phyloP scores from a whole-genome alignment of 75 land plant species.

The Ceratopteris richardii region DNA sequence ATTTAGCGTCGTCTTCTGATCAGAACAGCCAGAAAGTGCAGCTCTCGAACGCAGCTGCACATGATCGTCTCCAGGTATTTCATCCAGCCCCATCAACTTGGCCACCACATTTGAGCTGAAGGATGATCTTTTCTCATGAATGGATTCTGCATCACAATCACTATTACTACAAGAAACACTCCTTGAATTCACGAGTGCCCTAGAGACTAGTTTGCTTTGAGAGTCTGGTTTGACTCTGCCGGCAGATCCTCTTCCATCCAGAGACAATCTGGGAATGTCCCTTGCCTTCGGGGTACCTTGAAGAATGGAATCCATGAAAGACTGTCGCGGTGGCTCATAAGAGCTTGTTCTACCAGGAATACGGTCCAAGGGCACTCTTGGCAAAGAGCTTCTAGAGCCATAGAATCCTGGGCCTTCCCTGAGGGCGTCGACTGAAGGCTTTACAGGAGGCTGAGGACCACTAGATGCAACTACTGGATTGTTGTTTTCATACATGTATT shows the following conservation, averaged over 20 bases:
- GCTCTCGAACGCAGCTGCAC: not conserved
- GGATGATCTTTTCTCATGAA: not conserved
- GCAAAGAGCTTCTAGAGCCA: not conserved
- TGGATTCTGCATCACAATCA: conserved; percentile 2
- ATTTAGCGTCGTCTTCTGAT: no score
- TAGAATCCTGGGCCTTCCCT: not conserved
- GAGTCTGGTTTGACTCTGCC: not conserved
- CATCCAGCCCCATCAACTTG: conserved; percentile 80
- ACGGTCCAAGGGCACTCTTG: not conserved
- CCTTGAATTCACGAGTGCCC: conserved; percentile 1
- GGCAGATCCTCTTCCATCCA: conserved; percentile 20
- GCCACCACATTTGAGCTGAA: conserved; percentile 60
- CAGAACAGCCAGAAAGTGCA: conserved; percentile 4
- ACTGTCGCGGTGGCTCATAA: not conserved
- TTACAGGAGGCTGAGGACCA: not conserved
- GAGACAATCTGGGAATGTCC: conserved; percentile 10
- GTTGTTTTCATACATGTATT: not conserved
- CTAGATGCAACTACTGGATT: not conserved
- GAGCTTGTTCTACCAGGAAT: not conserved
- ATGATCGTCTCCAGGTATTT: conserved; percentile 19
- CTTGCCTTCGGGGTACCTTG: not conserved
- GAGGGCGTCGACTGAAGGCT: not conserved
- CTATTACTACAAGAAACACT: conserved; percentile 4
- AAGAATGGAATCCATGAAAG: not conserved
- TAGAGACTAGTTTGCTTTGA: not conserved